Base-by-base conservation (phyloP, 2,329 filamentous ascomycete species). In the Fusarium circinatum region DNA sequence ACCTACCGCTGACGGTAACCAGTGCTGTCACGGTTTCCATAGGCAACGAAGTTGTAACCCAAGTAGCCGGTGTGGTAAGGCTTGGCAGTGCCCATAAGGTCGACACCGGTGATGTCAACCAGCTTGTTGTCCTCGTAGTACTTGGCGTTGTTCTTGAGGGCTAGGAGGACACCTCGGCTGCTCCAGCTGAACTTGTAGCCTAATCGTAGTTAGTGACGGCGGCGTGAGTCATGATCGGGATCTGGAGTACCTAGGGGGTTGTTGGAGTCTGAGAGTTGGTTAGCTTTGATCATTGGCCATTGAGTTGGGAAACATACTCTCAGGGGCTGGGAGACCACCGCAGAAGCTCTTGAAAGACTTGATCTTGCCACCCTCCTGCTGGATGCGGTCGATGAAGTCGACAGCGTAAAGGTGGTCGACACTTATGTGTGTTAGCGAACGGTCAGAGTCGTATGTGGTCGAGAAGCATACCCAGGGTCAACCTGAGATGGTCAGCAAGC, bases 11-110 rank as follows among this genome's bases (percentile, higher is more conserved):
- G 92, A 80, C 91, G 92, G 90, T 96, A 98, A 14, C 89, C 88
- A 22, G 94, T 96, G 26, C 92, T 95, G 85, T 98, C 95, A 77
- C 95, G 89, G 90, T 98, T 98, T 65, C 93, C 93, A 85, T 98
- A 98, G 47, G 93, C 94, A 76, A 98, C 95, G 78, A 97, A 96
- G 58, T 93, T 92, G 82, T 91, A 98, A 68, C 94, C 80, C 41
- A 93, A 93, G 86, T 95, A 97, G 17, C 67, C 67, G 86, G 96
- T 96, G 84, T 89, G 91, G 89, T 97, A 98, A 56, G 94, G 94
- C 88, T 97, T 96, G 45, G 95, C 94, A 56, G 89, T 90, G 70
- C 86, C 91, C 96, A 98, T 98, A 70, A 98, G 88, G 47, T 95
- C 93, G 75, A 87, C 85, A 67, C 75, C 61, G 11, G 85, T 84